Percentiles rank a stretch among this genome's conserved stretches.
Conservation (phyloP, 208 protist genomes). For the Phytomonas serpens region DNA sequence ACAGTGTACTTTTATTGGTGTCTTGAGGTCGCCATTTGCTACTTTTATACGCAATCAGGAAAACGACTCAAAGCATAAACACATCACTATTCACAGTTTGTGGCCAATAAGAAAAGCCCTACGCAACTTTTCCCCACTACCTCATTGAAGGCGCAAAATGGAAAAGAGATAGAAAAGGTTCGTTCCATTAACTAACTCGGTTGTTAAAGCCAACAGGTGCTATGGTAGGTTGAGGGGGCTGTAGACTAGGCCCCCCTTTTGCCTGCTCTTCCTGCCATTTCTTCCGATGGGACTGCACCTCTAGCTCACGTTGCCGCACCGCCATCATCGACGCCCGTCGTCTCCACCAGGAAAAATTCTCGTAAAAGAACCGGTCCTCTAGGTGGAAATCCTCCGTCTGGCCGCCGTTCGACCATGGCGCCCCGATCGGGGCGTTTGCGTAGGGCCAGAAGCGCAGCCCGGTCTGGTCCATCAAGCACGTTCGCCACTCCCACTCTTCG, state of each 20-base stretch:
- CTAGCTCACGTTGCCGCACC: conserved; percentile 69
- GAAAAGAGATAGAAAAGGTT: background rate
- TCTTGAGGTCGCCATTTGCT: background rate
- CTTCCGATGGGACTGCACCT: conserved; percentile 63
- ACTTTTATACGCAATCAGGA: background rate
- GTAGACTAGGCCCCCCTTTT: conserved; percentile 19
- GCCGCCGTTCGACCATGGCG: conserved; percentile 81
- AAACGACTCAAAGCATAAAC: background rate
- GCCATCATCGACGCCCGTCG: conserved; percentile 73
- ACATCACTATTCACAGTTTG: background rate
- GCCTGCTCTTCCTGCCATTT: conserved; percentile 57
- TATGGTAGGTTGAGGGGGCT: conserved; percentile 61
- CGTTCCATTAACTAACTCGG: conserved; percentile 15
- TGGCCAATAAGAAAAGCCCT: background rate
- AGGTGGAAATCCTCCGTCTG: conserved; percentile 90
- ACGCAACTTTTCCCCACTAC: background rate
- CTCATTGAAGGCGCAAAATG: background rate
- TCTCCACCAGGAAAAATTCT: conserved; percentile 83
- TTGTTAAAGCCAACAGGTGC: conserved; percentile 56
- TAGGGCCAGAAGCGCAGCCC: conserved; percentile 88
- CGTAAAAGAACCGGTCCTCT: conserved; percentile 86
- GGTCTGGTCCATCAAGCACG: conserved; percentile 87
- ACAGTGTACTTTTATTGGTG: background rate
- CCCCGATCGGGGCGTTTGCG: conserved; percentile 78
- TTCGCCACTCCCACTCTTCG: conserved; percentile 91